These are phyloP conservation scores for Volvariella volvacea DNA, from an alignment of 1,284 basidiomycete genomes.

Conservation along the genomic window DNA sequence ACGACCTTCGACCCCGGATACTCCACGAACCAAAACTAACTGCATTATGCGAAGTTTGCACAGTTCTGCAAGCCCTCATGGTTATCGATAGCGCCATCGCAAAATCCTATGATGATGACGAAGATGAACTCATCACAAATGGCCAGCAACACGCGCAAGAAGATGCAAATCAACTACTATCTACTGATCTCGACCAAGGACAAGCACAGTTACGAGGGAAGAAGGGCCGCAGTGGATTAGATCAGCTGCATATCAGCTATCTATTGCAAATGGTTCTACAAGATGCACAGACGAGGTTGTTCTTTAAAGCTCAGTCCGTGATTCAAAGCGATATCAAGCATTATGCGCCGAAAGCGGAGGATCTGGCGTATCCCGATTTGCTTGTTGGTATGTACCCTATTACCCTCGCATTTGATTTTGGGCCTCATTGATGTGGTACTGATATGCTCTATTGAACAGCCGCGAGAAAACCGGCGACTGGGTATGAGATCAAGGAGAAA, in stretches of 20 bases:
- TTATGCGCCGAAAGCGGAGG: slow-evolving; percentile 70
- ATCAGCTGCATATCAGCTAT: slow-evolving; percentile 50
- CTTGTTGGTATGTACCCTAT: slow-evolving; percentile 44
- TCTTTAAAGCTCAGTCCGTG: slow-evolving; percentile 90
- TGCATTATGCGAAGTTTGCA: slow-evolving; percentile 88
- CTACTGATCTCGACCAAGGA: slow-evolving; percentile 29
- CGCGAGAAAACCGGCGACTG: slow-evolving; percentile 33
- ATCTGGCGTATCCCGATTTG: slow-evolving; percentile 81
- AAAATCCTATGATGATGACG: slow-evolving; percentile 29
- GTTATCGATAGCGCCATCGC: slow-evolving; percentile 65
- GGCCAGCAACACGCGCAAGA: too few species aligned
- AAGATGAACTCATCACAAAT: too few species aligned
- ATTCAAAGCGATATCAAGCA: slow-evolving; percentile 83
- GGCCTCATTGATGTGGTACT: slow-evolving; percentile 5
- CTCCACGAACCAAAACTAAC: slow-evolving; percentile 85
- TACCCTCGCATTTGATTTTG: not conserved
- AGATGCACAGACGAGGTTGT: slow-evolving; percentile 88
- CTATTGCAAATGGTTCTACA: slow-evolving; percentile 85
- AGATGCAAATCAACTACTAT: slow-evolving; percentile 18
- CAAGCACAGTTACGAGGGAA: slow-evolving; percentile 11
- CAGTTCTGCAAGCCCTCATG: slow-evolving; percentile 90
- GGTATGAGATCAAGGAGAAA: slow-evolving; percentile 45
- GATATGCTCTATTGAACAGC: slow-evolving; percentile 21
- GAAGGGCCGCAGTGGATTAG: slow-evolving; percentile 26
- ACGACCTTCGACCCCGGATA: slow-evolving; percentile 88